Evolutionary conservation across 768 basidiomycete species (phyloP), one percentile per base, ranked within the genome.

Genomic region (Ephemerocybe angulata): DNA sequence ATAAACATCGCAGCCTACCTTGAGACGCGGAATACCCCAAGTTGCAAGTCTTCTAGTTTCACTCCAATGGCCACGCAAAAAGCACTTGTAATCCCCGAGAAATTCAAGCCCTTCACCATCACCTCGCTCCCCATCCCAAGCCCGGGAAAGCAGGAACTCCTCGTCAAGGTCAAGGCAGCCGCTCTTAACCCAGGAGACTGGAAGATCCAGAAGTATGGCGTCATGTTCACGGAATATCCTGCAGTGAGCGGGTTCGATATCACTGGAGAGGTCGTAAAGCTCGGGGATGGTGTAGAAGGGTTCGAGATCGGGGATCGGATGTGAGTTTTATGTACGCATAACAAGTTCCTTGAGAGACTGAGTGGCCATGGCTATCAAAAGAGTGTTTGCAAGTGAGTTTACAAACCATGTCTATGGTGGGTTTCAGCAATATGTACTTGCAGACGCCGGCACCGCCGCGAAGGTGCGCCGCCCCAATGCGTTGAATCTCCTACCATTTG

Each of bases 141-240:
- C 3, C 27, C 56, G 3, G 58, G 53, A 17, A 53, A 74, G 60
- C 48, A 53, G 2, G 57, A 64, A 12, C 38, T 80, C 11, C 66
- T 81, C 49, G 66, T 81, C 53, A 71, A 74, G 56, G 53, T 78
- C 46, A 59, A 70, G 33, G 59, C 75, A 0, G 61, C 65, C 4
- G 76, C 69, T 2, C 69, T 83, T 8, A 81, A 82, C 60, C 82
- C 81, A 8, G 56, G 75, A 35, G 83, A 84, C 56, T 79, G 78
- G 65, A 80, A 80, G 61, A 70, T 81, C 24, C 77, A 77, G 54
- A 72, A 66, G 48, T 68, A 67, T 48, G 72, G 70, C 1, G 59
- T 70, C 24, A 70, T 72, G 51, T 63, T 75, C 38, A 67, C 70
- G 19, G 59, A 70, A n/a, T 83, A 67, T 56, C 83, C 79, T 15